These are phyloP conservation scores for Pugionium cornutum DNA, from an alignment of 345 rosid species.

Conservation along the genomic window DNA sequence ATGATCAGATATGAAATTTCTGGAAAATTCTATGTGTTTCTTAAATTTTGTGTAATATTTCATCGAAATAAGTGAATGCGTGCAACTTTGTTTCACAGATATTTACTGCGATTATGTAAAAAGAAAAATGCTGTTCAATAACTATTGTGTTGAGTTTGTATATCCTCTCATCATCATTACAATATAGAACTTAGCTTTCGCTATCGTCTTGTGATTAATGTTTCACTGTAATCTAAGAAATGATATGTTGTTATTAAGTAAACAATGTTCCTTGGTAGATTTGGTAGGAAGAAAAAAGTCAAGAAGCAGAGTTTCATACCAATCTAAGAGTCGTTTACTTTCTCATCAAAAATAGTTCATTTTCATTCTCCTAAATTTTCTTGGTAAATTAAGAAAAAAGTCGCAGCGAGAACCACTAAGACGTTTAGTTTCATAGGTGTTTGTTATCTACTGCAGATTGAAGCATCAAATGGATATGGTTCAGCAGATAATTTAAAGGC, in stretches of 20 bases:
- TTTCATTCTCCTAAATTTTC: background rate
- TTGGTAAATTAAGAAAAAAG: background rate
- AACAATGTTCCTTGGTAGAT: background rate
- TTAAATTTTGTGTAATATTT: background rate
- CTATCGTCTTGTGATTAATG: background rate
- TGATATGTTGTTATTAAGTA: background rate
- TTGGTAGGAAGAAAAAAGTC: background rate
- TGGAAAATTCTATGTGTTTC: no score
- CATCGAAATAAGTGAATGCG: slow-evolving; percentile 1
- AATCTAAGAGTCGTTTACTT: no score
- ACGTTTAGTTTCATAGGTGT: slow-evolving; percentile 6
- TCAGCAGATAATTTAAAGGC: slow-evolving; percentile 17
- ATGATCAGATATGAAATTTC: no score
- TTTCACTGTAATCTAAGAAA: background rate
- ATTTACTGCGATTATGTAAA: background rate
- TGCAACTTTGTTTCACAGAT: slow-evolving; percentile 1
- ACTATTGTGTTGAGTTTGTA: slow-evolving; percentile 5
- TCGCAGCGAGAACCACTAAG: slow-evolving; percentile 1
- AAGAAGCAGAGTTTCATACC: no score
- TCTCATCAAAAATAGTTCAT: no score
- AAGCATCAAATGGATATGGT: slow-evolving; percentile 29
- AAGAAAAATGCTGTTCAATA: background rate
- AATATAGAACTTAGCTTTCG: background rate
- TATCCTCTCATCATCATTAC: no score
- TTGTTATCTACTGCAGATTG: slow-evolving; percentile 31